A percentile compares a stretch with the other conserved stretches of the same genome.
Evolutionary conservation across 176 grass and related monocot species (phyloP).

Genomic region (Phyllostachys edulis): DNA sequence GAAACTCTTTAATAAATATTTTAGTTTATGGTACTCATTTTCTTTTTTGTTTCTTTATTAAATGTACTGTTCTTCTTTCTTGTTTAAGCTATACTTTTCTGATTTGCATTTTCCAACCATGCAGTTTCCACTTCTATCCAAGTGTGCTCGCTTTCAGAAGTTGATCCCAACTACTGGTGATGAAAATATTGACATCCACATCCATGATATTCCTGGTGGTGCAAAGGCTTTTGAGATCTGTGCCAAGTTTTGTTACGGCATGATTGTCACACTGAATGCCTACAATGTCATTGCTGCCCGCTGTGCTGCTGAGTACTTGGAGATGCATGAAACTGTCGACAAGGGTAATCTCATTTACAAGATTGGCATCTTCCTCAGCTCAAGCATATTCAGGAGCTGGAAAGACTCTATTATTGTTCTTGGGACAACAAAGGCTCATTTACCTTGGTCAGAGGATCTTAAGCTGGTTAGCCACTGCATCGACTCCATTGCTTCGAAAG

Average conservation of each 20-base stretch:
- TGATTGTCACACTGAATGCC: slow-evolving; percentile 83
- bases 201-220: slow-evolving; percentile 83
- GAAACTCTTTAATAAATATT: neutral
- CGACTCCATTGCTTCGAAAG: slow-evolving; percentile 89
- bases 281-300: slow-evolving; percentile 81
- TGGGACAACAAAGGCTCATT: slow-evolving; percentile 80
- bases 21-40: neutral
- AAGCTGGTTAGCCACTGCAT: slow-evolving; percentile 87
- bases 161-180: slow-evolving; percentile 64
- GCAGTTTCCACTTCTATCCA: slow-evolving; percentile 95
- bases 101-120: neutral
- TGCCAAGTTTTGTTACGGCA: slow-evolving; percentile 93
- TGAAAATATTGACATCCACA: slow-evolving; percentile 63
- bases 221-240: slow-evolving; percentile 88
- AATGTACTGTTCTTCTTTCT: neutral
- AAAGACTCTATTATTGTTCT: slow-evolving; percentile 96
- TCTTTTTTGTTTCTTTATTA: neutral
- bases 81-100: neutral
- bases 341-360: slow-evolving; percentile 98
- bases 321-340: slow-evolving; percentile 90
- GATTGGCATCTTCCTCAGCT: slow-evolving; percentile 82
- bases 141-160: slow-evolving; percentile 78
- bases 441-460: slow-evolving; percentile 90
- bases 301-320: slow-evolving; percentile 88
- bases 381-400: slow-evolving; percentile 84